Conservation (phyloP, 208 protist genomes). For the Spongospora subterranea region DNA sequence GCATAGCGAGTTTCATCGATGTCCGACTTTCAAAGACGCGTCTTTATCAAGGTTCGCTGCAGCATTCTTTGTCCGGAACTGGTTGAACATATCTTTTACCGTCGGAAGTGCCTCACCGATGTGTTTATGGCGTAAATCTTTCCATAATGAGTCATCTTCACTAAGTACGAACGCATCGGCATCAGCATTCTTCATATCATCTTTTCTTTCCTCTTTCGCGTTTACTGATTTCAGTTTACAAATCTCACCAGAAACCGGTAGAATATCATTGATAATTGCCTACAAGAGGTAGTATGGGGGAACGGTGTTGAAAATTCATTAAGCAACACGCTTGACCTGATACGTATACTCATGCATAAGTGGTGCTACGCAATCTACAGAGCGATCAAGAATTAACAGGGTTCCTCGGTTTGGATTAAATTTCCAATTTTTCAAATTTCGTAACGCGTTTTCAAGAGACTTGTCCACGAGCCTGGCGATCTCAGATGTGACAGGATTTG, state of each 20-base stretch:
- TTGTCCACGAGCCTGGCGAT: constrained; percentile 41
- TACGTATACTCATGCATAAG: constrained; percentile 50
- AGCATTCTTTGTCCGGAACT: constrained; percentile 34
- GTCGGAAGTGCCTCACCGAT: constrained; percentile 43
- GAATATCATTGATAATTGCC: constrained; percentile 51
- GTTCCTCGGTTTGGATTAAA: constrained; percentile 47
- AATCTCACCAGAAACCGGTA: constrained; percentile 14
- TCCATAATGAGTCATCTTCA: constrained; percentile 17
- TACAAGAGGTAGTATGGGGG: no score
- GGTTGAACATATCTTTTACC: neutral
- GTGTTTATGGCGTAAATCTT: constrained; percentile 29
- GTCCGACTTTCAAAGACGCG: neutral
- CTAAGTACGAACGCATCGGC: constrained; percentile 1
- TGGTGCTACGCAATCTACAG: constrained; percentile 20
- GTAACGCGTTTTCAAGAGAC: constrained; percentile 18
- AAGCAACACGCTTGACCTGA: neutral
- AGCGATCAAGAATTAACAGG: neutral
- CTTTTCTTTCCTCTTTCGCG: neutral
- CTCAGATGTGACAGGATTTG: constrained; percentile 11
- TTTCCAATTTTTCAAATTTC: constrained; percentile 3
- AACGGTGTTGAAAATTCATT: neutral
- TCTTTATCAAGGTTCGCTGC: constrained; percentile 14
- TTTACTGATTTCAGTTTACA: neutral
- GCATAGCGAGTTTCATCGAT: neutral
- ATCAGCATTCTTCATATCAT: constrained; percentile 41